These are phyloP conservation scores for Erythrophleum ivorense DNA, from an alignment of 331 rosid genomes.

Conservation along the genomic window DNA sequence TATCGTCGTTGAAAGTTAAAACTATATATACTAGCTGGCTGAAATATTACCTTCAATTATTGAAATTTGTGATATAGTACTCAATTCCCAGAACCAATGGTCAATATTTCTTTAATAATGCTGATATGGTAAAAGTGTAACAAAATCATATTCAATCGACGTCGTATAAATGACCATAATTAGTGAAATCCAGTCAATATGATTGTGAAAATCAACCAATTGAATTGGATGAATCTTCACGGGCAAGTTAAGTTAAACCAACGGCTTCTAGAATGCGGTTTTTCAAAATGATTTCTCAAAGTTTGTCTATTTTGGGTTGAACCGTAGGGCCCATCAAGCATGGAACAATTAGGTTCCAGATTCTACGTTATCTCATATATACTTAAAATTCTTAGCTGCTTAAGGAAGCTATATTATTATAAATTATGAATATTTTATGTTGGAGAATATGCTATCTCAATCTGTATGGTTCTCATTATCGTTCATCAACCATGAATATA, in stretches of 20 bases:
- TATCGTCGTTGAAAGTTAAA: background rate
- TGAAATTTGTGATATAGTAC: background rate
- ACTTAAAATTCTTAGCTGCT: background rate
- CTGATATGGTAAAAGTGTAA: background rate
- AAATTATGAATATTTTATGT: background rate
- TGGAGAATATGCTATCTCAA: too few relatives aligned
- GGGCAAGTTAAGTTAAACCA: background rate
- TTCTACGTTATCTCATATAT: background rate
- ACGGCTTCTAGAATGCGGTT: slow-evolving; percentile 11
- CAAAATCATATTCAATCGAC: background rate
- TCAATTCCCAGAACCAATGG: background rate
- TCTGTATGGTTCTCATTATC: too few relatives aligned
- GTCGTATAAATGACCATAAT: background rate
- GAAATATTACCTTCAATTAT: background rate
- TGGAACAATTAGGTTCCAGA: background rate
- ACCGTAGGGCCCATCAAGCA: slow-evolving; percentile 27
- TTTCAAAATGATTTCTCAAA: slow-evolving; percentile 9
- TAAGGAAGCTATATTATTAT: background rate
- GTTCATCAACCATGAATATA: background rate
- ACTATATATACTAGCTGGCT: background rate
- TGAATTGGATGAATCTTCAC: background rate
- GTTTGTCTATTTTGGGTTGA: slow-evolving; percentile 26
- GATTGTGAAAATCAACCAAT: background rate
- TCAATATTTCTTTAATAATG: background rate
- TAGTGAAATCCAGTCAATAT: background rate